phyloP scores from a whole-genome alignment of 2,329 filamentous ascomycete species.

The Trichoderma aggressivum region DNA sequence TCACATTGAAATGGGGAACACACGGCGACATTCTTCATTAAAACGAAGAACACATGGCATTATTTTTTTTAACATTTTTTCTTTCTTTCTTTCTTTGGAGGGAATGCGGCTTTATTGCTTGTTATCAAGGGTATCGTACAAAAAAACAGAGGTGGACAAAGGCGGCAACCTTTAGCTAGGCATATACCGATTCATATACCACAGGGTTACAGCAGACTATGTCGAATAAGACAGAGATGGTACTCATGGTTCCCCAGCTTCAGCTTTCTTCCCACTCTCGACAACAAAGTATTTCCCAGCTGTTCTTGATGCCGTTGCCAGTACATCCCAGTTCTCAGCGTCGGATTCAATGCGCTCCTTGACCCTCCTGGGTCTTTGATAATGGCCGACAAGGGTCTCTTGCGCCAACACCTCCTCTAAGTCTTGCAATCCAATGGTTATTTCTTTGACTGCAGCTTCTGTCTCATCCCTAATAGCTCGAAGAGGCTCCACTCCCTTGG shows the following conservation, averaged over 20 bases:
- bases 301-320: slow-evolving; percentile 62
- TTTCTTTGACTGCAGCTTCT: slow-evolving; percentile 54
- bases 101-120: not conserved
- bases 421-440: slow-evolving; percentile 56
- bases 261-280: slow-evolving; percentile 51
- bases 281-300: slow-evolving; percentile 76
- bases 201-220: not conserved
- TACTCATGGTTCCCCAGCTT: slow-evolving; percentile 19
- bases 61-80: not conserved
- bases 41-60: not conserved
- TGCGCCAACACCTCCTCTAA: slow-evolving; percentile 53
- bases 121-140: slow-evolving; percentile 13
- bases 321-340: slow-evolving; percentile 66
- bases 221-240: not conserved
- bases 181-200: not conserved
- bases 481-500: slow-evolving; percentile 67
- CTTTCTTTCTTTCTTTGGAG: not conserved
- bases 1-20: not conserved
- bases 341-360: slow-evolving; percentile 39
- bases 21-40: too few relatives aligned
- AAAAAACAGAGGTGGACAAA: not conserved
- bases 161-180: not conserved
- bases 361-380: slow-evolving; percentile 42
- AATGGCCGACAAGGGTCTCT: slow-evolving; percentile 61
- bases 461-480: slow-evolving; percentile 81